phyloP scores from a whole-genome alignment of 1,284 basidiomycete genomes.

The Boletus semigastroideus region DNA sequence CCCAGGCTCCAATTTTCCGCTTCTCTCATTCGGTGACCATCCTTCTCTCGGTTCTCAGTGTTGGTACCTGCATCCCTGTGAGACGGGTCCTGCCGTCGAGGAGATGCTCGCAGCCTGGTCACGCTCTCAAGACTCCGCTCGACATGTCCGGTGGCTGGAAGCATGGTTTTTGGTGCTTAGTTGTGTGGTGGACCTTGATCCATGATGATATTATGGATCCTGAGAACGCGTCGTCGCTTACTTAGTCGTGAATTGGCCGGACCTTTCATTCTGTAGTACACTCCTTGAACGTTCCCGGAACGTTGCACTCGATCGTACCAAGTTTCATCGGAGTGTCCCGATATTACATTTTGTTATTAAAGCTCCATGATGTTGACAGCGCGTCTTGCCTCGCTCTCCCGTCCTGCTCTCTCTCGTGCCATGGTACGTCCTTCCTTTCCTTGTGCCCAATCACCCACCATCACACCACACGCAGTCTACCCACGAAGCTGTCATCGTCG shows the following conservation, averaged over 20 bases:
- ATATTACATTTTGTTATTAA: constrained; percentile 14
- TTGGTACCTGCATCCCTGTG: constrained; percentile 86
- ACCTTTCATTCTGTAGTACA: neutral
- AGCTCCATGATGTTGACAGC: constrained; percentile 37
- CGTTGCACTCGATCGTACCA: constrained; percentile 12
- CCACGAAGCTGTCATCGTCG: constrained; percentile 92
- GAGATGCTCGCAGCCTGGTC: constrained; percentile 60
- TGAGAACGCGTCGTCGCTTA: constrained; percentile 4
- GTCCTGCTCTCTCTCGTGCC: constrained; percentile 40
- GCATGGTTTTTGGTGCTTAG: constrained; percentile 74
- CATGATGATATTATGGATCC: constrained; percentile 13
- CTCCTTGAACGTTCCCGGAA: constrained; percentile 5
- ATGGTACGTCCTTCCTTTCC: constrained; percentile 43
- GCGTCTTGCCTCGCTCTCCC: constrained; percentile 32
- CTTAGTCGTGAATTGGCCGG: constrained; percentile 9
- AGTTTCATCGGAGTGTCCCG: constrained; percentile 26
- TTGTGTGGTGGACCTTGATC: constrained; percentile 53
- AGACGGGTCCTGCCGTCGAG: constrained; percentile 59
- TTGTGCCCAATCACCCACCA: neutral
- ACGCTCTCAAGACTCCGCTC: constrained; percentile 24
- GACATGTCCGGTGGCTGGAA: constrained; percentile 55
- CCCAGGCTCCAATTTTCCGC: constrained; percentile 57
- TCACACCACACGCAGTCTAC: constrained; percentile 30
- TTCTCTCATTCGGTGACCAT: constrained; percentile 82
- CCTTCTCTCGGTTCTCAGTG: constrained; percentile 67